Evolutionary conservation across 306 rosid species (phyloP), one percentile per base, ranked within the genome.

Genomic region (Rosa chinensis): DNA sequence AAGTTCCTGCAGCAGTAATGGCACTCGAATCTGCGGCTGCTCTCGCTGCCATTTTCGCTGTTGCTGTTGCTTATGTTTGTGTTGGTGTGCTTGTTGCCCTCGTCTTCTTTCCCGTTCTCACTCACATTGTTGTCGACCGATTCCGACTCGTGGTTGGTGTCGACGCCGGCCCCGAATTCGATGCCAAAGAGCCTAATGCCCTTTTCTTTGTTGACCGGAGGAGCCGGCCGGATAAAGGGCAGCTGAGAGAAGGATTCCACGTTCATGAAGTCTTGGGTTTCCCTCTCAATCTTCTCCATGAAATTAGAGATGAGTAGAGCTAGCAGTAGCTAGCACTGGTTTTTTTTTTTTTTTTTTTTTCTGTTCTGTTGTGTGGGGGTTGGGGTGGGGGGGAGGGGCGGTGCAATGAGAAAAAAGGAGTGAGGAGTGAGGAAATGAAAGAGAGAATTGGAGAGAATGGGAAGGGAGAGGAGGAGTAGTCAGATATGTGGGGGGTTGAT

Each of bases 171-270:
- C 5, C 87, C 88, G 56, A 94, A 91, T 62, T 94, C 97, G 66
- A 82, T 94, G 28, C 98, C 98, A 18, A 94, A 94, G 56, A 94
- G 98, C 16, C 90, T 77, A 66, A 94, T 94, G 45, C 84, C 88
- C 74, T 90, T 91, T 21, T 89, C 97, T 62, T 85, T 91, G 12
- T 83, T 89, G 5, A 44, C 28, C 0, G 90, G 89, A 0, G 92
- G 94, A 4, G 97, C 85, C 0, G 98, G 97, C 8, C 97, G 97
- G 79, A 94, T 94, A 82, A 94, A 94, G 43, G 98, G 98, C 3
- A 94, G 97, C 81, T 94, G 98, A 66, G 98, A 92, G 89, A 94
- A 94, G 18, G 98, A 88, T 37, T 94, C 93, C 1, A 94, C 97
- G 78, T 92, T 94, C 97, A 94, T 92, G 92, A 94, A 92, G 84